These are phyloP conservation scores for Cucurbita maxima DNA, from an alignment of 306 rosid genomes.

Conservation along the genomic window DNA sequence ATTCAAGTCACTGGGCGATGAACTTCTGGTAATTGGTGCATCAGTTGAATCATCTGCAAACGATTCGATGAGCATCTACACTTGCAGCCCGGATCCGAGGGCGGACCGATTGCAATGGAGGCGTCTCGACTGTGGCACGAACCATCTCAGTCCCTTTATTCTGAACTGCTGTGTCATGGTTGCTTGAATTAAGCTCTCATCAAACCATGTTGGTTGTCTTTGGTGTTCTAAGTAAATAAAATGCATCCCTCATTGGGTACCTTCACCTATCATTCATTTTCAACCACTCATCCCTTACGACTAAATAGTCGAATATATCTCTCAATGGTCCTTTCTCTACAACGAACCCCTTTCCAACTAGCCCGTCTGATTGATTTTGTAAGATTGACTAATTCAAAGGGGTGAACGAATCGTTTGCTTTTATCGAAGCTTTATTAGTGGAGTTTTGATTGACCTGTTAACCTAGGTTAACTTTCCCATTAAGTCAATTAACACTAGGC, in stretches of 20 bases:
- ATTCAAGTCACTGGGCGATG: conserved; percentile 59
- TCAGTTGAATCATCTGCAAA: conserved; percentile 11
- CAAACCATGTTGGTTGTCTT: not conserved
- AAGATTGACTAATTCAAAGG: no score
- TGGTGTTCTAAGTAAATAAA: not conserved
- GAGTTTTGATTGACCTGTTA: no score
- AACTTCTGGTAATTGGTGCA: conserved; percentile 61
- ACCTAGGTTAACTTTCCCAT: no score
- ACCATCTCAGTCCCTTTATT: conserved; percentile 38
- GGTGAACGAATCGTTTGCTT: no score
- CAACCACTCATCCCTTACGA: no score
- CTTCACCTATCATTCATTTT: not conserved
- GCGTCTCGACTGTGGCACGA: conserved; percentile 29
- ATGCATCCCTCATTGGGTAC: not conserved
- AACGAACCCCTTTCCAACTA: no score
- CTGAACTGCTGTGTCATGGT: conserved; percentile 68
- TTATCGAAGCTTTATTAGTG: no score
- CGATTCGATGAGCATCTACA: conserved; percentile 28
- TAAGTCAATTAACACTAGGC: no score
- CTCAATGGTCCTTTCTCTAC: no score
- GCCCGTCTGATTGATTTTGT: no score
- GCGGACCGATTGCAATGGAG: conserved; percentile 43
- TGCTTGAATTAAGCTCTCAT: conserved; percentile 24
- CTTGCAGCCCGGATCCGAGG: conserved; percentile 45
- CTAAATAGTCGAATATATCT: no score